These are phyloP conservation scores for Coniferiporia weirii DNA, from an alignment of 1,284 basidiomycete species.

Conservation along the genomic window DNA sequence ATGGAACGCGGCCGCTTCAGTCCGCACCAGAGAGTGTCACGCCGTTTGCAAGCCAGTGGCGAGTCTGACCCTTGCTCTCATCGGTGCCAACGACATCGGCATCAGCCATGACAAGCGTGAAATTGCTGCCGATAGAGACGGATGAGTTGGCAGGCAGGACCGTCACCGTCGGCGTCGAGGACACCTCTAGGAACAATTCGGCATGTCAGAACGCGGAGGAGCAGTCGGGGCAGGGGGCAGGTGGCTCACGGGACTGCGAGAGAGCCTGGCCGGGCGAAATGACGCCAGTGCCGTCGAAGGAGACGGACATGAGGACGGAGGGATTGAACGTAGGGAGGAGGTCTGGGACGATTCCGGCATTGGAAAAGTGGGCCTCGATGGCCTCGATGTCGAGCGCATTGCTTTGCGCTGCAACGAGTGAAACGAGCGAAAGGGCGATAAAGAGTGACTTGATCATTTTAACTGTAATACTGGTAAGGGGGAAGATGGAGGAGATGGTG, in stretches of 20 bases:
- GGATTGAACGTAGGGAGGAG: constrained; percentile 55
- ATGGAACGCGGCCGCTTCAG: not conserved
- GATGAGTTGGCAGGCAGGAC: constrained; percentile 45
- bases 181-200: constrained; percentile 40
- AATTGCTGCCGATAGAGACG: constrained; percentile 39
- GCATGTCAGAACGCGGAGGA: constrained; percentile 14
- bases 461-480: not conserved
- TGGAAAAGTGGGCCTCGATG: constrained; percentile 56
- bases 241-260: constrained; percentile 41
- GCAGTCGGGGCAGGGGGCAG: not conserved
- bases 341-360: constrained; percentile 54
- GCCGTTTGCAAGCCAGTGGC: constrained; percentile 79
- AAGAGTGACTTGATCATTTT: constrained; percentile 23
- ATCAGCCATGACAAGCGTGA: constrained; percentile 70
- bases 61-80: constrained; percentile 49
- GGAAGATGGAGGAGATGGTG: not conserved
- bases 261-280: constrained; percentile 57
- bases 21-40: constrained; percentile 36
- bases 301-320: constrained; percentile 44
- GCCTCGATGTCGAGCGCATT: constrained; percentile 40
- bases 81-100: constrained; percentile 57
- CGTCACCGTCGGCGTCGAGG: constrained; percentile 44
- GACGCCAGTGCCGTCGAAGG: constrained; percentile 45
- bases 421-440: constrained; percentile 34
- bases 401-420: constrained; percentile 37